Percentiles rank a stretch among this genome's conserved stretches.
These are phyloP conservation scores for Microstegium vimineum DNA, from an alignment of 176 grass and related monocot genomes.

Conservation along the genomic window DNA sequence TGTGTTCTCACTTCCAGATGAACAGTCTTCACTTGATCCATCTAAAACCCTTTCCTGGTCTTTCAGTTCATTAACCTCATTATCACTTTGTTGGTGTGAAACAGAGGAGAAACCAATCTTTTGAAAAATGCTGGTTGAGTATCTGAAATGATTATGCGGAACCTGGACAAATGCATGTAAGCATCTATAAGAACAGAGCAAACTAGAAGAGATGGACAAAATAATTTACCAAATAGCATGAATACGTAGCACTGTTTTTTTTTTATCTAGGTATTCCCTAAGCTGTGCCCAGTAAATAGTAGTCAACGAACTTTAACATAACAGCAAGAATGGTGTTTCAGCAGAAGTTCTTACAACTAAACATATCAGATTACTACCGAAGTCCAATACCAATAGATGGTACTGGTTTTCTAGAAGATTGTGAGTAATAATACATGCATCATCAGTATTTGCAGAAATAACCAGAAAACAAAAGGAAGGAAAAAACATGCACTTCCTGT, in stretches of 20 bases:
- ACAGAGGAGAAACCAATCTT: conserved; percentile 58
- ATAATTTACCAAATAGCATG: neutral
- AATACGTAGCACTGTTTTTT: neutral
- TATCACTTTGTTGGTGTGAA: conserved; percentile 30
- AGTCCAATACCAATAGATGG: neutral
- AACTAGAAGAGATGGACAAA: neutral
- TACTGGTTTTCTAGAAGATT: neutral
- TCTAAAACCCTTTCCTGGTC: conserved; percentile 14
- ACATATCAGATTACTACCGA: neutral
- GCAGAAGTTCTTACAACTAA: neutral
- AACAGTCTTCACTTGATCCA: conserved; percentile 7
- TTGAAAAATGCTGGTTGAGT: conserved; percentile 48
- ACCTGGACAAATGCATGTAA: conserved; percentile 22
- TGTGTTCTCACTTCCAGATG: conserved; percentile 24
- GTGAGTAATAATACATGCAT: neutral
- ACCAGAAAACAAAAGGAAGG: neutral
- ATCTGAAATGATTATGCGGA: conserved; percentile 19
- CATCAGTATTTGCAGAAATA: neutral
- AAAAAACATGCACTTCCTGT: neutral
- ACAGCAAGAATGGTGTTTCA: neutral
- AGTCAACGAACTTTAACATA: neutral
- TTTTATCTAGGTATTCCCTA: neutral
- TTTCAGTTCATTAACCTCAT: conserved; percentile 30
- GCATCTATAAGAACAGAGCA: conserved; percentile 2
- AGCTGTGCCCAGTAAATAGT: neutral